Percentiles rank a stretch among this genome's conserved stretches.
Conservation (phyloP, 371 early-diverging fungal genomes). For the Mucor piriformis region DNA sequence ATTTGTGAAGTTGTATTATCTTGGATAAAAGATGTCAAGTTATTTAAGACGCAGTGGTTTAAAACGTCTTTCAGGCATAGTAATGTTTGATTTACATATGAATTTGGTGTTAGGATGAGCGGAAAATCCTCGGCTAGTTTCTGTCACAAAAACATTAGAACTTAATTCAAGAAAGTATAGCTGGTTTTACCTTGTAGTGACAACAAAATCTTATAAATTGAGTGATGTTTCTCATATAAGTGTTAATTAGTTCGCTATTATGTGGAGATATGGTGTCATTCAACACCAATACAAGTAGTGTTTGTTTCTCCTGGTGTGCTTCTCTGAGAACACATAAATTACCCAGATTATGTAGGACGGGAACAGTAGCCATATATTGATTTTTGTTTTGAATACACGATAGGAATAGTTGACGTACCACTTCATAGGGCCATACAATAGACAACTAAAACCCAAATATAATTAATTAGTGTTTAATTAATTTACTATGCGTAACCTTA, state of each 20-base stretch:
- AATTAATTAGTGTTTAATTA: background rate
- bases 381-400: conserved; percentile 24
- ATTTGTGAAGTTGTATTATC: background rate
- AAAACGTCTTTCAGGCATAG: background rate
- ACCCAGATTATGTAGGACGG: conserved; percentile 19
- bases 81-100: background rate
- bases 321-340: conserved; percentile 6
- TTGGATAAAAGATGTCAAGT: background rate
- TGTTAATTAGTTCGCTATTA: background rate
- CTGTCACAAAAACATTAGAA: background rate
- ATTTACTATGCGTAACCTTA: too few relatives aligned
- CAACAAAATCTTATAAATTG: conserved; percentile 19
- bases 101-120: conserved; percentile 9
- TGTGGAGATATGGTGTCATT: conserved; percentile 2
- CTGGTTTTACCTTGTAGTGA: background rate
- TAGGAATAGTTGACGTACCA: conserved; percentile 14
- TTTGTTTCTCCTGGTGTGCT: background rate
- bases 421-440: conserved; percentile 29
- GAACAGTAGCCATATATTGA: conserved; percentile 27
- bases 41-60: background rate
- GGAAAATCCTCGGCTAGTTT: conserved; percentile 2
- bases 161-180: background rate
- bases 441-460: conserved; percentile 17
- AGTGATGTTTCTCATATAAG: conserved; percentile 1
- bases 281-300: conserved; percentile 4